Conservation (phyloP, 768 basidiomycete genomes). For the Leccinum subtestaceum region DNA sequence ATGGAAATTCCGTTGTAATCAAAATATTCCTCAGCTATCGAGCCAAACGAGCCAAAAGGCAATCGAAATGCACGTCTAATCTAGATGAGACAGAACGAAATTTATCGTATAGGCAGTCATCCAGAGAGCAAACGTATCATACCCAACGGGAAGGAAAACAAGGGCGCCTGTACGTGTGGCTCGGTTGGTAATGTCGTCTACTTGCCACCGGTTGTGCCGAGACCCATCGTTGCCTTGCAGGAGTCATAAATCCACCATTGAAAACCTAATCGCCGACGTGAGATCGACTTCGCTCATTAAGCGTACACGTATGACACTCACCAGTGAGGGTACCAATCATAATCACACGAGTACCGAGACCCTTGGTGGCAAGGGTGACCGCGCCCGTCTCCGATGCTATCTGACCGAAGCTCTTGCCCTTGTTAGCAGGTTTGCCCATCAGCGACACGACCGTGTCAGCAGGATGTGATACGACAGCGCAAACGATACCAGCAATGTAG, state of each 20-base stretch:
- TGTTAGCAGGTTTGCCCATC: neutral
- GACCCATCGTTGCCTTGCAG: neutral
- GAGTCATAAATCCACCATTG: neutral
- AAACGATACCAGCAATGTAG: neutral
- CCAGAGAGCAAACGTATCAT: neutral
- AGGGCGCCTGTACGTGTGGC: neutral
- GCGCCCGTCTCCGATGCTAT: neutral
- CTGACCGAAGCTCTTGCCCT: neutral
- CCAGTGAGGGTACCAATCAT: neutral
- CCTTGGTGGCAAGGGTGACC: neutral
- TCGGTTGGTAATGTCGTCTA: neutral
- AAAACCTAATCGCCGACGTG: neutral
- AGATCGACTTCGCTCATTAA: neutral
- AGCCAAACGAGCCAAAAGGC: neutral
- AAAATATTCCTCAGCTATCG: neutral
- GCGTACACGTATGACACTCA: neutral
- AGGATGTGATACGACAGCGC: neutral
- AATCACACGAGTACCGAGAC: neutral
- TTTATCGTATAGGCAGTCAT: neutral
- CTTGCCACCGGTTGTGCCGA: neutral
- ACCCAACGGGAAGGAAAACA: neutral
- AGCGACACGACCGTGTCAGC: neutral
- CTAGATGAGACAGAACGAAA: neutral
- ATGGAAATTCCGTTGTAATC: neutral
- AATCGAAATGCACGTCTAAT: neutral